These are phyloP conservation scores for Kockovaella imperatae DNA, from an alignment of 768 basidiomycete genomes.

Conservation along the genomic window DNA sequence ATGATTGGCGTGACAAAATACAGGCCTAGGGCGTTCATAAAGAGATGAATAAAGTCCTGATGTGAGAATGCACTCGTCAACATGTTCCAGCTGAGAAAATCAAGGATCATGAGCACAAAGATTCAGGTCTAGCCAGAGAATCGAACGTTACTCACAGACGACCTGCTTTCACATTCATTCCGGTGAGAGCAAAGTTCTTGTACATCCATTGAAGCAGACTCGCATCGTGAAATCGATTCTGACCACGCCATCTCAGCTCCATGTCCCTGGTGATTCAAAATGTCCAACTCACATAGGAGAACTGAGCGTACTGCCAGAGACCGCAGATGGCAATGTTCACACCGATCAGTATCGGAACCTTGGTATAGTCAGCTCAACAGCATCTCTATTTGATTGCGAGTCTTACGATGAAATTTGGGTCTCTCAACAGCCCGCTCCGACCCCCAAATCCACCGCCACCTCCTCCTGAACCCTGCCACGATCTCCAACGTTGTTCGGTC, in stretches of 20 bases:
- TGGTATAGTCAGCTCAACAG: too few species aligned
- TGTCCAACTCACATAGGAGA: background rate
- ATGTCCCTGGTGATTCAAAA: background rate
- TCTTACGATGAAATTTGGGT: too few species aligned
- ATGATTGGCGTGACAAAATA: conserved; percentile 41
- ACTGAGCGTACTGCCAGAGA: conserved; percentile 41
- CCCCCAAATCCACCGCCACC: too few species aligned
- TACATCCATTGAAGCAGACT: conserved; percentile 30
- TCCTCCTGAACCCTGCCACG: too few species aligned
- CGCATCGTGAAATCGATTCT: conserved; percentile 40
- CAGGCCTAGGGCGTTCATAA: conserved; percentile 40
- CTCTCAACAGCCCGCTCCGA: too few species aligned
- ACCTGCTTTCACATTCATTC: conserved; percentile 38
- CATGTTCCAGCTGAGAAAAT: conserved; percentile 30
- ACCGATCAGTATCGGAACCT: too few species aligned
- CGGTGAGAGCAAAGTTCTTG: conserved; percentile 41
- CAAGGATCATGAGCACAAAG: background rate
- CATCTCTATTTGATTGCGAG: too few species aligned
- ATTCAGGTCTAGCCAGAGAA: background rate
- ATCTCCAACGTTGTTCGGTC: too few species aligned
- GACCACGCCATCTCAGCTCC: background rate
- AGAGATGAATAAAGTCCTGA: conserved; percentile 35
- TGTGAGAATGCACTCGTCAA: conserved; percentile 41
- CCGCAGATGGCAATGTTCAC: conserved; percentile 37
- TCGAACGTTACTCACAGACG: conserved; percentile 25